Conservation (phyloP, 2,329 filamentous ascomycete genomes). For the Tolypocladium album region DNA sequence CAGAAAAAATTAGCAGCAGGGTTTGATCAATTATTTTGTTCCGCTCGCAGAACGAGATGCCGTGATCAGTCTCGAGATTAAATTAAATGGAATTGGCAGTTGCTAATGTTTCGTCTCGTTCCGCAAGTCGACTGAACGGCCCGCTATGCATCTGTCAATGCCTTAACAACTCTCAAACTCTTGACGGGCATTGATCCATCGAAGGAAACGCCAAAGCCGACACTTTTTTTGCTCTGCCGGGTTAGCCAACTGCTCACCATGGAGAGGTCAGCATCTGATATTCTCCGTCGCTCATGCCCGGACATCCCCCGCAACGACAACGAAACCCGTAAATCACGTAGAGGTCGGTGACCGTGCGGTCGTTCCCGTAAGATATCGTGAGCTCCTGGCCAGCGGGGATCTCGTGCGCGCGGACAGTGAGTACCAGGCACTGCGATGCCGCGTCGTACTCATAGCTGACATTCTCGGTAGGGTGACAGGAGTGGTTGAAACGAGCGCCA, state of each 20-base stretch:
- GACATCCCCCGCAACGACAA: slow-evolving; percentile 39
- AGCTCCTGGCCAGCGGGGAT: slow-evolving; percentile 36
- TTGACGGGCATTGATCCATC: neutral
- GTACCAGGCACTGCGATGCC: slow-evolving; percentile 21
- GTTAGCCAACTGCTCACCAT: neutral
- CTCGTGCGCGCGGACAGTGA: slow-evolving; percentile 23
- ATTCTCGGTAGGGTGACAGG: slow-evolving; percentile 33
- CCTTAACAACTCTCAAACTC: neutral
- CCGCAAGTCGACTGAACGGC: neutral
- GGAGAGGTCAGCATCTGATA: neutral
- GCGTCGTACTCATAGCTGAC: slow-evolving; percentile 32
- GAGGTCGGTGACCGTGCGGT: slow-evolving; percentile 22
- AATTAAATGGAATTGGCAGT: too few relatives aligned
- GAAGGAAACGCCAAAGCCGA: neutral
- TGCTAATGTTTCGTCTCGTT: neutral
- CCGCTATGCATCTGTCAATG: neutral
- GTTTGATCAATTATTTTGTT: neutral
- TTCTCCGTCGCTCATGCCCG: slow-evolving; percentile 9
- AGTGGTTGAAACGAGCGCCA: slow-evolving; percentile 48
- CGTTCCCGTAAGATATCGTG: slow-evolving; percentile 36
- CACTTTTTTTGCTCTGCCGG: too few relatives aligned
- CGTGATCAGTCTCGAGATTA: neutral
- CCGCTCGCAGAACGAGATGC: neutral
- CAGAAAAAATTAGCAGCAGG: neutral
- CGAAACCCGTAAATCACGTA: slow-evolving; percentile 38